Conservation (phyloP, 306 rosid genomes). For the Lithocarpus polystachyus region DNA sequence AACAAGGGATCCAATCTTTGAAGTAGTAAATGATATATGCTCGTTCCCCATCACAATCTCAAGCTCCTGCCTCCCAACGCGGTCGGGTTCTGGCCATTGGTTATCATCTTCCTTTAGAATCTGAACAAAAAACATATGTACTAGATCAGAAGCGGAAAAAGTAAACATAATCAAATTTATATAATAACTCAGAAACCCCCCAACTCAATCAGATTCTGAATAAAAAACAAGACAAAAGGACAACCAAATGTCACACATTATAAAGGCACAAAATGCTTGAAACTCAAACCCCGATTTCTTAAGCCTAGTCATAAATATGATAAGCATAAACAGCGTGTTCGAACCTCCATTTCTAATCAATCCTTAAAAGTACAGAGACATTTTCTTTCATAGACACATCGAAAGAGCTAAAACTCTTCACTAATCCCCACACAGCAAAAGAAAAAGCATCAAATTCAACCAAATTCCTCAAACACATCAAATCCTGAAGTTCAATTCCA, state of each 20-base stretch:
- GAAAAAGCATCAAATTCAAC: too few relatives aligned
- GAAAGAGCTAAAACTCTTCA: too few relatives aligned
- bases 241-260: not conserved
- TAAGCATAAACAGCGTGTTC: too few relatives aligned
- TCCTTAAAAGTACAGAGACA: too few relatives aligned
- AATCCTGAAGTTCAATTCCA: too few relatives aligned
- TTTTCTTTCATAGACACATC: too few relatives aligned
- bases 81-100: conserved; percentile 98
- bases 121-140: conserved; percentile 29
- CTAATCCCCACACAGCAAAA: too few relatives aligned
- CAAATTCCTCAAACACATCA: too few relatives aligned
- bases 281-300: too few relatives aligned
- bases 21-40: conserved; percentile 94
- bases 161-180: not conserved
- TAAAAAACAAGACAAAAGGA: too few relatives aligned
- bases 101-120: conserved; percentile 95
- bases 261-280: not conserved
- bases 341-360: too few relatives aligned
- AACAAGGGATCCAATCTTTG: conserved; percentile 93
- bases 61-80: conserved; percentile 93
- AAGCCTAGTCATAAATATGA: too few relatives aligned
- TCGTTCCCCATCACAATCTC: conserved; percentile 99
- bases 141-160: not conserved
- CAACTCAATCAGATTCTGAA: not conserved
- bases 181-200: not conserved